A percentile compares a stretch with the other conserved stretches of the same genome.
phyloP scores from a whole-genome alignment of 2,329 filamentous ascomycete species.

The Penicillium brasilianum region DNA sequence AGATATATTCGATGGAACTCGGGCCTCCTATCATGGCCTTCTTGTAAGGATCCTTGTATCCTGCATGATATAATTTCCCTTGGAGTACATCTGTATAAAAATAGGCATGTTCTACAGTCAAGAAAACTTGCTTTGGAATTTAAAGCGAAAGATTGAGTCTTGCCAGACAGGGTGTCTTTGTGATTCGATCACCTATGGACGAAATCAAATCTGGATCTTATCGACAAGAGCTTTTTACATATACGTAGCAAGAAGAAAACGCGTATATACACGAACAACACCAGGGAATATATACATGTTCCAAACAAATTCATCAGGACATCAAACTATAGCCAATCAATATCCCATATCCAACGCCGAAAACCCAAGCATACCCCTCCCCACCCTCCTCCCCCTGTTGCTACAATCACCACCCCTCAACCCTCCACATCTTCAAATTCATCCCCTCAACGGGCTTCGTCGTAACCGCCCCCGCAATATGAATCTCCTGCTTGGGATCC shows the following conservation, averaged over 20 bases:
- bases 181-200: neutral
- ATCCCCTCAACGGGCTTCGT: conserved; percentile 48
- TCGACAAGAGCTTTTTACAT: too few species aligned
- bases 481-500: conserved; percentile 42
- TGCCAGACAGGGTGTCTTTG: neutral
- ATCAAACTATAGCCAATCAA: neutral
- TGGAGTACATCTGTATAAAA: conserved; percentile 9
- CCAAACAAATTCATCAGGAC: neutral
- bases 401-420: conserved; percentile 40
- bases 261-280: neutral
- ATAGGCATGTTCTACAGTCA: conserved; percentile 2
- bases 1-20: conserved; percentile 4
- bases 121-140: neutral
- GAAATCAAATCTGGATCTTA: too few species aligned
- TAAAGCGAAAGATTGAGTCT: neutral
- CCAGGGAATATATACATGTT: neutral
- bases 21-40: conserved; percentile 16
- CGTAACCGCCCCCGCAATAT: conserved; percentile 45
- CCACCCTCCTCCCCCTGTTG: neutral
- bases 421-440: conserved; percentile 40
- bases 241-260: too few species aligned
- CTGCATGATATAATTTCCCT: conserved; percentile 9
- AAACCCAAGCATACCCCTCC: neutral
- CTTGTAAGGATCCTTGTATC: conserved; percentile 12
- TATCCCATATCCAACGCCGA: neutral